Conservation (phyloP, 495 filamentous ascomycete species). For the Penicillium steckii region DNA sequence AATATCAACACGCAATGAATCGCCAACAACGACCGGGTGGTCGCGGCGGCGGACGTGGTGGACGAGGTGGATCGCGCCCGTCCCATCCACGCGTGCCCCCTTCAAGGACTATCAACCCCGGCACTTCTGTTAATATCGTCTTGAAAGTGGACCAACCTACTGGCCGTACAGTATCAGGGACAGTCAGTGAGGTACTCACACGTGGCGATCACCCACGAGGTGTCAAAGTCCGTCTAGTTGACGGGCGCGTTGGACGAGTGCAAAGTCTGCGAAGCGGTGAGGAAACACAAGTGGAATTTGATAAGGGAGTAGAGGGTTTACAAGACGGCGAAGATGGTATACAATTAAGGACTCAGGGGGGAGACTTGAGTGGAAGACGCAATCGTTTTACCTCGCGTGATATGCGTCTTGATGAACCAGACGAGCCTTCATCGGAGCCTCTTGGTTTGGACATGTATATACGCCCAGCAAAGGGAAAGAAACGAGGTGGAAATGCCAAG, state of each 20-base stretch:
- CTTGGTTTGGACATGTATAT: conserved; percentile 14
- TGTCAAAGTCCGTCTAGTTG: conserved; percentile 69
- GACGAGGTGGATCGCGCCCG: conserved; percentile 4
- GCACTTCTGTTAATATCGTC: conserved; percentile 64
- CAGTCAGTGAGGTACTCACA: conserved; percentile 62
- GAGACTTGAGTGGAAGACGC: conserved; percentile 1
- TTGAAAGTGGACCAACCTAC: conserved; percentile 71
- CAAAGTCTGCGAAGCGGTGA: conserved; percentile 34
- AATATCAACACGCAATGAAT: no score
- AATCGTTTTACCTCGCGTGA: conserved; percentile 6
- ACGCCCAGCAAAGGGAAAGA: conserved; percentile 9
- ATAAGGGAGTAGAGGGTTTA: not conserved
- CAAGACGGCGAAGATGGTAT: not conserved
- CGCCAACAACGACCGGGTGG: conserved; percentile 5
- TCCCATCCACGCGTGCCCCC: conserved; percentile 14
- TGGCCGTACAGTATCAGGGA: conserved; percentile 62
- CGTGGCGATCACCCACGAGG: conserved; percentile 68
- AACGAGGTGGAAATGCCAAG: conserved; percentile 4
- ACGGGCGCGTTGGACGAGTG: conserved; percentile 68
- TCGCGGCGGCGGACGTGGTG: not conserved
- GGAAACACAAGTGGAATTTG: not conserved
- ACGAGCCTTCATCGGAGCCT: conserved; percentile 8
- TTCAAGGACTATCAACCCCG: conserved; percentile 28
- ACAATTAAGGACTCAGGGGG: conserved; percentile 6
- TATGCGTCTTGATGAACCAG: conserved; percentile 6